Percentiles rank a stretch among this genome's conserved stretches.
These are phyloP conservation scores for Tolypocladium tropicale DNA, from an alignment of 2,329 filamentous ascomycete genomes.

Conservation along the genomic window DNA sequence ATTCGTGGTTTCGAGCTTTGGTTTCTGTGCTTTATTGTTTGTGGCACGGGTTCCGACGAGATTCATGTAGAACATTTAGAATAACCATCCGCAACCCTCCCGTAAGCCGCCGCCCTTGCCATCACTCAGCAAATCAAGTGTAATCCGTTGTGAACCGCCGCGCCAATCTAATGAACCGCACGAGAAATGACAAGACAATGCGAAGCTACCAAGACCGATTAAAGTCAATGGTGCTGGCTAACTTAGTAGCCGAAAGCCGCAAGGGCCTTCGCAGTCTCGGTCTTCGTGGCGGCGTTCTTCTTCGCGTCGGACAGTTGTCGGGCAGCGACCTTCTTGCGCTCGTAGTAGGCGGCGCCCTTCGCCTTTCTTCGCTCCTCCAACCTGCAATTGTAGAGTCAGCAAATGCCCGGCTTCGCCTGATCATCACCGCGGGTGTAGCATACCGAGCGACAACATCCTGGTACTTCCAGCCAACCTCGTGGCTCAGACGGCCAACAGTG, in stretches of 20 bases:
- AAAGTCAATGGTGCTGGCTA: constrained; percentile 18
- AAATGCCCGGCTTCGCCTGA: not conserved
- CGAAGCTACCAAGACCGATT: constrained; percentile 21
- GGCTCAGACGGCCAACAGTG: constrained; percentile 93
- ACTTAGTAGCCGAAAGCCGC: constrained; percentile 83
- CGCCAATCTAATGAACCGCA: constrained; percentile 45
- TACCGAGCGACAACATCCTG: constrained; percentile 97
- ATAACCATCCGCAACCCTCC: constrained; percentile 20
- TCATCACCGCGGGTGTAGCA: constrained; percentile 28
- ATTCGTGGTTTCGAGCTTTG: constrained; percentile 4
- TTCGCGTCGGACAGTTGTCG: constrained; percentile 87
- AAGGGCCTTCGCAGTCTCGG: constrained; percentile 81
- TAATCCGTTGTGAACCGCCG: constrained; percentile 39
- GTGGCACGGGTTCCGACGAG: constrained; percentile 18
- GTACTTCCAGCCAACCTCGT: constrained; percentile 99
- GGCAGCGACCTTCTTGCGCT: constrained; percentile 96
- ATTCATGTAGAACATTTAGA: constrained; percentile 25
- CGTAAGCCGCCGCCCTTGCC: constrained; percentile 29
- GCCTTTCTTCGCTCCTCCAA: constrained; percentile 99
- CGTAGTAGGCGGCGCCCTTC: constrained; percentile 98
- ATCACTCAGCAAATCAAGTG: constrained; percentile 38
- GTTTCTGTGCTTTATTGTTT: constrained; percentile 26
- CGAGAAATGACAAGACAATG: constrained; percentile 35
- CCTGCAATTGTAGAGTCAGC: constrained; percentile 38
- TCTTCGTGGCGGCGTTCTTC: constrained; percentile 80